phyloP scores from a whole-genome alignment of 306 rosid species.

The barrel medic (Medicago truncatula) region MtrunA17r5.0-ANR NC_053045.1:40966501-40967000 shows the following conservation, averaged over 20 bases:
- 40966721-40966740: slow-evolving; percentile 55
- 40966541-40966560: slow-evolving; percentile 57
- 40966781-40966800: slow-evolving; percentile 64
- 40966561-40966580: slow-evolving; percentile 60
- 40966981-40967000: slow-evolving; percentile 72
- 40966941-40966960: slow-evolving; percentile 54
- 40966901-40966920: slow-evolving; percentile 67
- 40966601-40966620: slow-evolving; percentile 61
- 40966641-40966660: slow-evolving; percentile 56
- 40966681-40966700: slow-evolving; percentile 81
- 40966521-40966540: slow-evolving; percentile 53
- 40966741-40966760: slow-evolving; percentile 65
- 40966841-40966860: slow-evolving; percentile 65
- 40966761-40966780: slow-evolving; percentile 56
- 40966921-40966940: slow-evolving; percentile 85
- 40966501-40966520: slow-evolving; percentile 60
- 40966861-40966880: slow-evolving; percentile 73
- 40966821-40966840: slow-evolving; percentile 62
- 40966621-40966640: slow-evolving; percentile 67
- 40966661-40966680: slow-evolving; percentile 63
- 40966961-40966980: slow-evolving; percentile 53
- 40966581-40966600: slow-evolving; percentile 74
- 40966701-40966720: slow-evolving; percentile 55
- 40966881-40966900: slow-evolving; percentile 56
- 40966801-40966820: slow-evolving; percentile 64